A percentile compares a stretch with the other conserved stretches of the same genome.
Evolutionary conservation across 148 eudicot species (phyloP).

Genomic region (Camellia japonica): DNA sequence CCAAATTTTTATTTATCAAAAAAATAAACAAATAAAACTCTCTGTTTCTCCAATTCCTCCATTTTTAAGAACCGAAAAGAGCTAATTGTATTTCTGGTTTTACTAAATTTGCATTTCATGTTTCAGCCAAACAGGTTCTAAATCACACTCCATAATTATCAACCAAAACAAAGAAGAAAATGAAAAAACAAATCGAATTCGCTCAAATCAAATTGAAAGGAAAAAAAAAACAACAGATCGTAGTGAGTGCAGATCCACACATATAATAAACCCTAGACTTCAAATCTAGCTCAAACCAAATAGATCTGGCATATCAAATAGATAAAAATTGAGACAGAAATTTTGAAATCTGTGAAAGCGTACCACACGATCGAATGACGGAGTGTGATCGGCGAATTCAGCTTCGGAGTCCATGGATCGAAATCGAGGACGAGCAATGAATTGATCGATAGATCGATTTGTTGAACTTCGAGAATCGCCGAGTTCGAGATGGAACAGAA

Average conservation of each 20-base stretch:
- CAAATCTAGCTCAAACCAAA: not conserved
- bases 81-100: not conserved
- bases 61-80: not conserved
- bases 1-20: too few species aligned
- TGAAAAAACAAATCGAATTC: not conserved
- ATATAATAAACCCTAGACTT: not conserved
- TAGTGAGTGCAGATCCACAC: not conserved
- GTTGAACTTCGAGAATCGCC: not conserved
- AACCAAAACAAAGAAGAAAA: not conserved
- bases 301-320: not conserved
- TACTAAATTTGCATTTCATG: not conserved
- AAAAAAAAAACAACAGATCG: not conserved
- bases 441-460: not conserved
- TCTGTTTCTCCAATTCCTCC: too few species aligned
- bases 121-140: not conserved
- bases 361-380: slow-evolving; percentile 8
- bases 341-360: not conserved
- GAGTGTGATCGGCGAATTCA: slow-evolving; percentile 17
- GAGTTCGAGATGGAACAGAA: not conserved
- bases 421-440: not conserved
- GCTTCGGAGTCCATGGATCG: slow-evolving; percentile 10
- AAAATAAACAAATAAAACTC: too few species aligned
- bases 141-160: not conserved
- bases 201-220: not conserved
- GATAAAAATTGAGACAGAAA: not conserved